Conservation (phyloP, 768 basidiomycete species). For the Tylopilus balloui region DNA sequence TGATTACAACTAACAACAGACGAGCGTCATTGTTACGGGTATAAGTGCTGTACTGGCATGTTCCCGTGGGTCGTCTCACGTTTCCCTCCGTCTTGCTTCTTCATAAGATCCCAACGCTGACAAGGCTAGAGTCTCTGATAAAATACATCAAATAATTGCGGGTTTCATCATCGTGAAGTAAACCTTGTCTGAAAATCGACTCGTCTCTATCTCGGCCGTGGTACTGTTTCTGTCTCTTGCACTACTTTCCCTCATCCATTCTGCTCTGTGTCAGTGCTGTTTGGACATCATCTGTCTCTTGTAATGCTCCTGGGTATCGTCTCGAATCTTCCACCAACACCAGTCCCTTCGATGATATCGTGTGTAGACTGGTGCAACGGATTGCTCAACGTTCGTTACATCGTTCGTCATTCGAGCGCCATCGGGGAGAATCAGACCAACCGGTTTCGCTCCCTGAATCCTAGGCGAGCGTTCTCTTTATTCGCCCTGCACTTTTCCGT, state of each 20-base stretch:
- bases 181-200: background rate
- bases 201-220: conserved; percentile 5
- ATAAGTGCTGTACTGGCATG: conserved; percentile 12
- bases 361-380: background rate
- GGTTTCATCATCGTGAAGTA: conserved; percentile 9
- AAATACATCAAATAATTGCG: conserved; percentile 10
- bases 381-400: conserved; percentile 6
- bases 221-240: conserved; percentile 8
- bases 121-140: conserved; percentile 10
- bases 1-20: conserved; percentile 9
- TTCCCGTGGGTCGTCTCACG: conserved; percentile 17
- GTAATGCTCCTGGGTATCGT: background rate
- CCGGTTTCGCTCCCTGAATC: background rate
- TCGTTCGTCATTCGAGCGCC: conserved; percentile 4
- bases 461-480: background rate
- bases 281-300: conserved; percentile 3
- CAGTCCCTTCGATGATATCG: conserved; percentile 5
- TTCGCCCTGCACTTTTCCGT: conserved; percentile 1
- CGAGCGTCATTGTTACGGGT: background rate
- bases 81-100: conserved; percentile 10
- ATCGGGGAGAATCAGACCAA: background rate
- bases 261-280: conserved; percentile 6
- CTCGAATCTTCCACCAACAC: background rate
- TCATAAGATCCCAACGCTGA: conserved; percentile 7
- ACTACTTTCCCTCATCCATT: conserved; percentile 1